Base-by-base conservation (phyloP, 768 basidiomycete species). In the Leucogyrophana mollusca region DNA sequence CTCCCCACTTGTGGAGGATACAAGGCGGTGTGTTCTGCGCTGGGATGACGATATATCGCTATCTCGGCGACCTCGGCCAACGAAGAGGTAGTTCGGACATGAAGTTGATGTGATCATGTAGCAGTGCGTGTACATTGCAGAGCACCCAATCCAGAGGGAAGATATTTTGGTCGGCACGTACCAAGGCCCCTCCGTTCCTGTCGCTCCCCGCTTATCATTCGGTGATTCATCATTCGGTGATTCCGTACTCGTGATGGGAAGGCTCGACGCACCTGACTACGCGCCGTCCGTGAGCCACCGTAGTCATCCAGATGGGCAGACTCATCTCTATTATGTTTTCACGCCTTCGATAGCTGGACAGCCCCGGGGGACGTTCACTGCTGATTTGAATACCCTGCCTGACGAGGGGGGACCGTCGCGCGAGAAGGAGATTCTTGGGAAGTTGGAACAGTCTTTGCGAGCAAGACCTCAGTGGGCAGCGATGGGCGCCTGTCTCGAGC, bases 221-320 rank as follows among this genome's bases (percentile, higher is more conserved):
- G 25, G 16, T 16, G 4, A 32, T 18, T 20, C 10, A 32, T 38
- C 24, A 45, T n/a, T n/a, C n/a, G n/a, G n/a, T n/a, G n/a, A n/a
- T n/a, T 50, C 25, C 9, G 27, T 16, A 34, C 8, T 38, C 79
- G 78, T 90, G 18, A 79, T 90, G 23, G 90, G 90, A 4, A 76
- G 83, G 0, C 70, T 93, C 3, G 77, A 80, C 38, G 77, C 89
- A 7, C 74, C 80, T 0, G 83, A 87, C 46, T 87, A 87, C 63
- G 89, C 80, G 0, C 65, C 88, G 20, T 83, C 90, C 52, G 87
- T 90, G 30, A 85, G 85, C 55, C 84, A 89, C 47, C n/a, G n/a
- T n/a, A 71, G 72, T 47, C 85, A 88, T 64, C 78, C 74, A 2
- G 76, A 83, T 53, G 76, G 81, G 3, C 55, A 85, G 74, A 78